Conservation (phyloP, 2,329 filamentous ascomycete genomes). For the Colletotrichum sp. region DNA sequence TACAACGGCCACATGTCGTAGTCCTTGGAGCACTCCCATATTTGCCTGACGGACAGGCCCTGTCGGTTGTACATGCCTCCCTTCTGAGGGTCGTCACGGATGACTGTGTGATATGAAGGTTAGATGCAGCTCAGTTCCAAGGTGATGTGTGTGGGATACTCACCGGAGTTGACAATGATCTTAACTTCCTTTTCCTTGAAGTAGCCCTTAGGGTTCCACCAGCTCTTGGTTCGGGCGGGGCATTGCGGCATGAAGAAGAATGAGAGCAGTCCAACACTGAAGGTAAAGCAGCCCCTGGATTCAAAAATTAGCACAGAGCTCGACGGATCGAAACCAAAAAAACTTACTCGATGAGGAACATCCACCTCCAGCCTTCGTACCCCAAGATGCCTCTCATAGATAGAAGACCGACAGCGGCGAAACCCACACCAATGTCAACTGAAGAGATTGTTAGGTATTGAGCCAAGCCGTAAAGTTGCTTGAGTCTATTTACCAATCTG, state of each 20-base stretch:
- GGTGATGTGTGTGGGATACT: fast-evolving
- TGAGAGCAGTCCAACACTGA: conserved; percentile 49
- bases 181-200: conserved; percentile 61
- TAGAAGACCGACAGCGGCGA: conserved; percentile 61
- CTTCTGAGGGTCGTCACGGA: conserved; percentile 60
- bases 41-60: conserved; percentile 49
- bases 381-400: conserved; percentile 57
- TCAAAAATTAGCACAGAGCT: conserved; percentile 9
- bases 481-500: conserved; percentile 27
- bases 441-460: too few relatives aligned
- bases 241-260: conserved; percentile 35
- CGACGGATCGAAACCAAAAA: fast-evolving
- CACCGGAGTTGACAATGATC: conserved; percentile 61
- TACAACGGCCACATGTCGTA: conserved; percentile 64
- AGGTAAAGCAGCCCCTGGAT: conserved; percentile 33
- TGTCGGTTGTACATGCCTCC: conserved; percentile 64
- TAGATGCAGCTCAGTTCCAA: neutral
- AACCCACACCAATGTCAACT: conserved; percentile 54
- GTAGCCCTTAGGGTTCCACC: conserved; percentile 57
- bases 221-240: conserved; percentile 44
- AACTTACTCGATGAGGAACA: conserved; percentile 48
- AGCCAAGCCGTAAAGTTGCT: too few relatives aligned
- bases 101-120: conserved; percentile 32
- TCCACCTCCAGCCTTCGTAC: conserved; percentile 62
- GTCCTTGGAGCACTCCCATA: conserved; percentile 55